Conservation (phyloP, 2,329 filamentous ascomycete genomes). For the Alternaria postmessia region DNA sequence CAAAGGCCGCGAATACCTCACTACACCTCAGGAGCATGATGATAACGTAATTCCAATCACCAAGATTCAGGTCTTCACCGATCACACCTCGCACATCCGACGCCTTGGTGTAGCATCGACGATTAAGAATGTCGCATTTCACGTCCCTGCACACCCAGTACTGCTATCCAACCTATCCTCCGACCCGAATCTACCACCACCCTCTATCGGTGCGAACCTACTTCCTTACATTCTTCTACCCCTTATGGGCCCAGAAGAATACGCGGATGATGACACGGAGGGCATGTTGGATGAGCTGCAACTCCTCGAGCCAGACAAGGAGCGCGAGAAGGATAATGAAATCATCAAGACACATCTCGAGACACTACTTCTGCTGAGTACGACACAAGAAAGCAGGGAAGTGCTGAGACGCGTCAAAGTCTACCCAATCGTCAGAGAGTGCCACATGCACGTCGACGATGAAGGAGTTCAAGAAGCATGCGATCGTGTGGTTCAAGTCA, state of each 20-base stretch:
- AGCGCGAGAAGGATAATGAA: slow-evolving; percentile 76
- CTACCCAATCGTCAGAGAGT: slow-evolving; percentile 88
- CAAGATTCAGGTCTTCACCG: slow-evolving; percentile 93
- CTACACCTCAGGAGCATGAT: slow-evolving; percentile 78
- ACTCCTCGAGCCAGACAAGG: slow-evolving; percentile 87
- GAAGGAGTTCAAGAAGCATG: slow-evolving; percentile 84
- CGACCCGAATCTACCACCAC: slow-evolving; percentile 42
- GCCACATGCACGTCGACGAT: slow-evolving; percentile 78
- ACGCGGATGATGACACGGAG: slow-evolving; percentile 83
- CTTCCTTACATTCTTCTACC: slow-evolving; percentile 89
- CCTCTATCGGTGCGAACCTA: slow-evolving; percentile 77
- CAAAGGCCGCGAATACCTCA: slow-evolving; percentile 77
- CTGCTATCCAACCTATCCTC: slow-evolving; percentile 64
- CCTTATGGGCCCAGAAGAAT: slow-evolving; percentile 87
- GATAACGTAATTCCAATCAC: slow-evolving; percentile 80
- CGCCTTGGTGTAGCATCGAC: slow-evolving; percentile 94
- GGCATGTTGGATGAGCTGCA: slow-evolving; percentile 91
- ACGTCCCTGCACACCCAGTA: slow-evolving; percentile 73
- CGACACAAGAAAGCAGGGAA: slow-evolving; percentile 77
- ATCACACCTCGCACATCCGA: slow-evolving; percentile 82
- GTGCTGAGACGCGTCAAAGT: slow-evolving; percentile 78
- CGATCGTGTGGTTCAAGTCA: slow-evolving; percentile 86
- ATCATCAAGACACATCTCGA: slow-evolving; percentile 90
- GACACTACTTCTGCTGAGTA: slow-evolving; percentile 83
- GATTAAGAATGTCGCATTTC: slow-evolving; percentile 93